Conservation (phyloP, 306 rosid species). For the Senna siamea region DNA sequence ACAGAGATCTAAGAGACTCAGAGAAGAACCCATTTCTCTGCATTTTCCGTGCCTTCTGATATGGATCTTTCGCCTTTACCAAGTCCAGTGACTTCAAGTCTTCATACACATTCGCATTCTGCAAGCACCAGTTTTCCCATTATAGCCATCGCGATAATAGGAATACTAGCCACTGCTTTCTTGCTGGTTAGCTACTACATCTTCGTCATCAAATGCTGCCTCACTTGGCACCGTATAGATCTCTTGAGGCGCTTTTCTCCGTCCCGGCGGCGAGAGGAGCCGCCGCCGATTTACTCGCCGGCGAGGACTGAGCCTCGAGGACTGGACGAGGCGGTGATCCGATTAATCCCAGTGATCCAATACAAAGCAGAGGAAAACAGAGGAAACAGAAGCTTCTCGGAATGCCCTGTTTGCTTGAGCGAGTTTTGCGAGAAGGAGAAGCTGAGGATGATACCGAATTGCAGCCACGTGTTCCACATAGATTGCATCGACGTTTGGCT, state of each 20-base stretch:
- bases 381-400: conserved; percentile 46
- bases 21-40: conserved; percentile 32
- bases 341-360: conserved; percentile 76
- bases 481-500: conserved; percentile 98
- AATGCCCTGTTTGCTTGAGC: conserved; percentile 89
- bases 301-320: conserved; percentile 57
- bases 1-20: conserved; percentile 52
- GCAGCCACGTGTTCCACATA: conserved; percentile 83
- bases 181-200: conserved; percentile 86
- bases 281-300: conserved; percentile 42
- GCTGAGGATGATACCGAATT: conserved; percentile 80
- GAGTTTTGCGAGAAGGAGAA: conserved; percentile 81
- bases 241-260: conserved; percentile 73
- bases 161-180: conserved; percentile 87
- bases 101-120: conserved; percentile 49
- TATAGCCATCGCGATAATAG: conserved; percentile 86
- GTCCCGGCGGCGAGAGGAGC: conserved; percentile 53
- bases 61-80: conserved; percentile 80
- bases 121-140: conserved; percentile 78
- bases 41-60: conserved; percentile 29
- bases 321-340: conserved; percentile 74
- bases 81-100: conserved; percentile 50
- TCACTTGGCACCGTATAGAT: conserved; percentile 93
- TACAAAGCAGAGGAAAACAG: conserved; percentile 51
- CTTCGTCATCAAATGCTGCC: conserved; percentile 97